phyloP scores from a whole-genome alignment of 2,329 filamentous ascomycete species.

The Pleoardoris graminearum region DNA sequence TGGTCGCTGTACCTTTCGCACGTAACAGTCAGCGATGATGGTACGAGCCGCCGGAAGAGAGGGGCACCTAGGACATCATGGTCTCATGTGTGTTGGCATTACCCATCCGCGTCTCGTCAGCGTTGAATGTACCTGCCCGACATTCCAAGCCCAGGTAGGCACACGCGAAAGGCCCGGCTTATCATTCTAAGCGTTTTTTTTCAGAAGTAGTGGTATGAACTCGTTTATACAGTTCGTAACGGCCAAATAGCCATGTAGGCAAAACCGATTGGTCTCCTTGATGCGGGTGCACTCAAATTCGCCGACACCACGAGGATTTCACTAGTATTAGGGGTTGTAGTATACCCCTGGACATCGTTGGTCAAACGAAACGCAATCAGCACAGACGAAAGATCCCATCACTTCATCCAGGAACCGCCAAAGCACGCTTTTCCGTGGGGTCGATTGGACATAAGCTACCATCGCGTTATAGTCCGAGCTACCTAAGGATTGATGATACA shows the following conservation, averaged over 20 bases:
- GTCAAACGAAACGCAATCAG: too few species aligned
- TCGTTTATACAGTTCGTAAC: constrained; percentile 28
- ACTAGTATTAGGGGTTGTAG: too few species aligned
- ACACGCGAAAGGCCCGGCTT: constrained; percentile 20
- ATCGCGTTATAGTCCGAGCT: too few species aligned
- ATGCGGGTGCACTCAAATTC: too few species aligned
- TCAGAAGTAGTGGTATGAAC: constrained; percentile 32
- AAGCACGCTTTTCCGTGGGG: too few species aligned
- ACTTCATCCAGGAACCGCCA: too few species aligned
- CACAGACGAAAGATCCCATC: too few species aligned
- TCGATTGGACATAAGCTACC: too few species aligned
- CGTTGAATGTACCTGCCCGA: constrained; percentile 25
- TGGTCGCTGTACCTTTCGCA: constrained; percentile 11
- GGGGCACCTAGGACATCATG: constrained; percentile 24
- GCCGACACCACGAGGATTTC: too few species aligned
- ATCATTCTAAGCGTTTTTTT: constrained; percentile 28
- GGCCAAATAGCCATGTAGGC: constrained; percentile 21
- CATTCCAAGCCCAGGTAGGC: constrained; percentile 21
- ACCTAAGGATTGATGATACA: too few species aligned
- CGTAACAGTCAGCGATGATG: constrained; percentile 22
- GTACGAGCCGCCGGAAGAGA: constrained; percentile 24
- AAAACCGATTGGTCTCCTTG: too few species aligned
- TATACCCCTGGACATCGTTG: too few species aligned
- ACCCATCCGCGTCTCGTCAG: constrained; percentile 28
- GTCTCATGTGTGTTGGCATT: constrained; percentile 26